Percentiles rank a stretch among this genome's conserved stretches.
These are phyloP conservation scores for Cydonia oblonga DNA, from an alignment of 331 rosid species.

Conservation along the genomic window DNA sequence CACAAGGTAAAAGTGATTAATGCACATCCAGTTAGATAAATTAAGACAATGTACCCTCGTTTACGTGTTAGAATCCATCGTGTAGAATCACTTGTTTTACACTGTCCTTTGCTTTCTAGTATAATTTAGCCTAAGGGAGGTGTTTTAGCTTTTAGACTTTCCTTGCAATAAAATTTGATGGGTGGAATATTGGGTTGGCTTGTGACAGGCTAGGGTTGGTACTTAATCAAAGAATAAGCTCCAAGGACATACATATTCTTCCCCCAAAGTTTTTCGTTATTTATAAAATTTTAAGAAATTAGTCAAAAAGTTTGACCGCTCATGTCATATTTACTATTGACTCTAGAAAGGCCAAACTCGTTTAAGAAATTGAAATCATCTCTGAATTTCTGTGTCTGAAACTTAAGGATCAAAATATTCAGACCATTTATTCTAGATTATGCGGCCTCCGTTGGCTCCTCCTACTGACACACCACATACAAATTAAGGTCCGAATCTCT, in stretches of 20 bases:
- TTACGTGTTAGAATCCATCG: background rate
- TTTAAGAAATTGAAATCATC: too few species aligned
- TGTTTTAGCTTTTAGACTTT: background rate
- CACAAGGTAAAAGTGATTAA: too few species aligned
- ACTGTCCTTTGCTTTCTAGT: too few species aligned
- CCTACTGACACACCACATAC: rapidly evolving
- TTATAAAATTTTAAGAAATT: background rate
- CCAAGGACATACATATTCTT: background rate
- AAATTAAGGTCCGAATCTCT: too few species aligned
- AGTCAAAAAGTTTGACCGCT: background rate
- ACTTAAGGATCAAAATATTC: too few species aligned
- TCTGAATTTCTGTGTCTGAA: rapidly evolving
- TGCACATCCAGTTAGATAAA: too few species aligned
- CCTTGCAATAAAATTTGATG: background rate
- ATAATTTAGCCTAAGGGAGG: too few species aligned
- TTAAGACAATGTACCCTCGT: too few species aligned
- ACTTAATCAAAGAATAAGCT: background rate
- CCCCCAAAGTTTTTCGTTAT: background rate
- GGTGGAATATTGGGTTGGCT: background rate
- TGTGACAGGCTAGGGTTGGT: too few species aligned
- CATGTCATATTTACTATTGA: background rate
- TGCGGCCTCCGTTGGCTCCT: rapidly evolving
- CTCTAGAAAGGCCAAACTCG: too few species aligned
- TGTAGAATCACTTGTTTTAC: background rate
- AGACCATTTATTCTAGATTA: rapidly evolving